phyloP scores from a whole-genome alignment of 2,329 filamentous ascomycete species.

The Nigrograna mackinnonii region DNA sequence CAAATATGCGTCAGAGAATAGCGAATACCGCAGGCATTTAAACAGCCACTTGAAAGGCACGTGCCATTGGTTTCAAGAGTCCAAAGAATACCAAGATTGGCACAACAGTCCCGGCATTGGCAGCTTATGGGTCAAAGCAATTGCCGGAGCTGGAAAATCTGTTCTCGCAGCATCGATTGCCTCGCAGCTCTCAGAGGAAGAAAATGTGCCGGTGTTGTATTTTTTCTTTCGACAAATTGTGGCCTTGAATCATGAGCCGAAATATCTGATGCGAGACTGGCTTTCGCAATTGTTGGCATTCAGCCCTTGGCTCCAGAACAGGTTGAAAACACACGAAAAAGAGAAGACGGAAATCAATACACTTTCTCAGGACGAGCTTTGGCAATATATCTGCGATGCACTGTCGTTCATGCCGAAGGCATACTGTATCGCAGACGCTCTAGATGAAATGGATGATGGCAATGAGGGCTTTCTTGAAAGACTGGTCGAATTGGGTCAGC shows the following conservation, averaged over 20 bases:
- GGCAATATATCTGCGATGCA: conserved; percentile 12
- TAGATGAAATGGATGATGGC: conserved; percentile 52
- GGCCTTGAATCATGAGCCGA: conserved; percentile 27
- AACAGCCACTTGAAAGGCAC: conserved; percentile 15
- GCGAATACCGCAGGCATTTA: conserved; percentile 20
- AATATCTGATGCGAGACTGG: conserved; percentile 33
- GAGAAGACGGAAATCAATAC: conserved; percentile 3
- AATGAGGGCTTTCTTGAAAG: conserved; percentile 40
- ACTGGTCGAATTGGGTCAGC: conserved; percentile 37
- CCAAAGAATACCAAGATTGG: conserved; percentile 11
- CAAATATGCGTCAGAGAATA: conserved; percentile 10
- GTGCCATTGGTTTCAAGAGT: conserved; percentile 10
- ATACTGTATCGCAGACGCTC: conserved; percentile 48
- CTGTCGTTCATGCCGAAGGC: conserved; percentile 18
- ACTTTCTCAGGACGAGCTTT: conserved; percentile 14
- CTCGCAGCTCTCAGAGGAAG: conserved; percentile 5
- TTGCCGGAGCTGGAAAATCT: conserved; percentile 43
- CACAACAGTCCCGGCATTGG: conserved; percentile 8
- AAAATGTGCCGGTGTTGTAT: conserved; percentile 29
- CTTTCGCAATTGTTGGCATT: conserved; percentile 33
- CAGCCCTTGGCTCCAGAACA: conserved; percentile 24
- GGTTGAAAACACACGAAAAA: conserved; percentile 10
- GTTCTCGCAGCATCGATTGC: conserved; percentile 33
- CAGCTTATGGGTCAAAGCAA: conserved; percentile 28
- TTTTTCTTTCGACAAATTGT: conserved; percentile 47